These are phyloP conservation scores for Cutaneotrichosporon mucoides DNA, from an alignment of 1,284 basidiomycete genomes.

Conservation along the genomic window DNA sequence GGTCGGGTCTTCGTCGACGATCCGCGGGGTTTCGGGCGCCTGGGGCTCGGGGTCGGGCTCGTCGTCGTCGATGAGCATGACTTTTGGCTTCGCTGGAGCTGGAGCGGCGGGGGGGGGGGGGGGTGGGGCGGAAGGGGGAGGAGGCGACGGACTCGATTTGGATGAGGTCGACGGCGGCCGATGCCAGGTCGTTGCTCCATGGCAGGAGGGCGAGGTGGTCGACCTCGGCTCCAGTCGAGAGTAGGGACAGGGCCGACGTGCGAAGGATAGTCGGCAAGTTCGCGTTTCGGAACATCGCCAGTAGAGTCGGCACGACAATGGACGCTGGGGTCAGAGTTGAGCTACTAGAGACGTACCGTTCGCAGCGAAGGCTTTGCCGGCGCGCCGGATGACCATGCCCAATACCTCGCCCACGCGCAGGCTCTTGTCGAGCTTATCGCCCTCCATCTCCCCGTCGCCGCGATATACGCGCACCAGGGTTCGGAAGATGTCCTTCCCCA, in stretches of 20 bases:
- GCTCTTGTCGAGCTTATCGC: slow-evolving; percentile 68
- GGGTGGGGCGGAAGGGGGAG: slow-evolving; percentile 2
- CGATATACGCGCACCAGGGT: slow-evolving; percentile 64
- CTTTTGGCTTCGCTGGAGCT: slow-evolving; percentile 6
- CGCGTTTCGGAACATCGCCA: slow-evolving; percentile 58
- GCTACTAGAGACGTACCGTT: slow-evolving; percentile 57
- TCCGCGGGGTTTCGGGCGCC: slow-evolving; percentile 18
- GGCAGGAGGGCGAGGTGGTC: slow-evolving; percentile 60
- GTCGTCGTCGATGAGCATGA: slow-evolving; percentile 19
- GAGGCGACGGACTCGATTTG: slow-evolving; percentile 62
- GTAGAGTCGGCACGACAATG: slow-evolving; percentile 66
- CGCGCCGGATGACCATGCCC: slow-evolving; percentile 68
- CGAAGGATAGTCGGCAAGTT: slow-evolving; percentile 68
- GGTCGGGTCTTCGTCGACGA: slow-evolving; percentile 55
- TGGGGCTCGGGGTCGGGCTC: slow-evolving; percentile 18
- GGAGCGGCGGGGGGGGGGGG: not conserved
- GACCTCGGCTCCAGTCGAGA: slow-evolving; percentile 67
- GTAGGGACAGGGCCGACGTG: slow-evolving; percentile 72
- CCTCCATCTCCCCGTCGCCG: slow-evolving; percentile 51
- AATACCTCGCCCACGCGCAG: slow-evolving; percentile 84
- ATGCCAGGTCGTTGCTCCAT: slow-evolving; percentile 61
- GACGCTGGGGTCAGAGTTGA: slow-evolving; percentile 53
- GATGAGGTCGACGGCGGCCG: slow-evolving; percentile 70
- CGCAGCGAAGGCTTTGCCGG: slow-evolving; percentile 63
- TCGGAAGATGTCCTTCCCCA: slow-evolving; percentile 68